A percentile compares a stretch with the other conserved stretches of the same genome.
Conservation (phyloP, 2,329 filamentous ascomycete species). For the Verticillium longisporum region DNA sequence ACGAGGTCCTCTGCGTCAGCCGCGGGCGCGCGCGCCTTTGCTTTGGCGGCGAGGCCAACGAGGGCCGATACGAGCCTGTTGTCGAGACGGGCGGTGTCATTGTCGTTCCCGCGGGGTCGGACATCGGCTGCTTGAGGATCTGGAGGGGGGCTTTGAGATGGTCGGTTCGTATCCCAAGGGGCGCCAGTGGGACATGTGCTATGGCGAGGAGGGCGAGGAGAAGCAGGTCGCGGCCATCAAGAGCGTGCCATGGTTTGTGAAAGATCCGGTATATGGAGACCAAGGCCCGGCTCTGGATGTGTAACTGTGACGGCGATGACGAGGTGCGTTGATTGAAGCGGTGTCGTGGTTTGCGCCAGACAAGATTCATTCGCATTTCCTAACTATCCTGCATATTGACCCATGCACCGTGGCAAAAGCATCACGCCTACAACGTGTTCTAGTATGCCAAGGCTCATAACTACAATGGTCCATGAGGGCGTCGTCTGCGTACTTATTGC, state of each 20-base stretch:
- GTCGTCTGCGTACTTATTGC: not conserved
- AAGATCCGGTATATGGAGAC: conserved; percentile 14
- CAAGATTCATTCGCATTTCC: not conserved
- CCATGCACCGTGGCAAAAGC: too few species aligned
- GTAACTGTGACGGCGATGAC: not conserved
- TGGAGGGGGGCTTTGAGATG: conserved; percentile 52
- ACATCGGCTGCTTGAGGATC: conserved; percentile 55
- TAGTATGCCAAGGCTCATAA: too few species aligned
- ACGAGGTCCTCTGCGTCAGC: conserved; percentile 59
- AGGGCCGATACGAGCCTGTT: conserved; percentile 44
- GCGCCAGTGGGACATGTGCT: conserved; percentile 65
- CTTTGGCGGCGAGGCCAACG: conserved; percentile 60
- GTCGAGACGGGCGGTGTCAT: conserved; percentile 56
- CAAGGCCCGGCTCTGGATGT: conserved; percentile 5
- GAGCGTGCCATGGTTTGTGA: conserved; percentile 10
- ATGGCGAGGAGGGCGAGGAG: conserved; percentile 52
- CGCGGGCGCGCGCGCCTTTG: conserved; percentile 53
- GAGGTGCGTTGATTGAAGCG: too few species aligned
- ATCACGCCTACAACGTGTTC: too few species aligned
- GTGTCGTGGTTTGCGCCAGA: too few species aligned
- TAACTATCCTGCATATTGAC: too few species aligned
- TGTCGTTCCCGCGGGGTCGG: conserved; percentile 57
- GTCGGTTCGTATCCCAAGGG: conserved; percentile 57
- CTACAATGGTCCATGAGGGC: too few species aligned
- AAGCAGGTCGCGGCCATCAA: conserved; percentile 26